phyloP scores from a whole-genome alignment of 345 rosid species.

The Theobroma cacao region DNA sequence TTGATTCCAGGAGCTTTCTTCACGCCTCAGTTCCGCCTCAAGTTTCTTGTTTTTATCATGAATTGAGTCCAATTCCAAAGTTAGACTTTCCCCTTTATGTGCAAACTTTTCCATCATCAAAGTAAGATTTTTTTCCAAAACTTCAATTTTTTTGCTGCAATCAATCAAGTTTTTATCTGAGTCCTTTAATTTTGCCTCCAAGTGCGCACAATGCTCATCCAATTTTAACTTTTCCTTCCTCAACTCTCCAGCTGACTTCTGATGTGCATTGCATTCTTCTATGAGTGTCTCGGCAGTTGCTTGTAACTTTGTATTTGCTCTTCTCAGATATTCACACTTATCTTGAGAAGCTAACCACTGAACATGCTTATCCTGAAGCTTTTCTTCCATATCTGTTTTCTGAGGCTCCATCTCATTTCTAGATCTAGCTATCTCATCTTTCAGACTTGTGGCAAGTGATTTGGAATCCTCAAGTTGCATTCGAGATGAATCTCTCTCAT shows the following conservation, averaged over 20 bases:
- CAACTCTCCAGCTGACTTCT: conserved; percentile 33
- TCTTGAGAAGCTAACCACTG: conserved; percentile 30
- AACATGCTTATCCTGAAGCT: conserved; percentile 25
- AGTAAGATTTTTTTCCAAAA: conserved; percentile 38
- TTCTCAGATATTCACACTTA: conserved; percentile 28
- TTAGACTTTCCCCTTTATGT: conserved; percentile 34
- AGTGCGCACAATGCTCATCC: conserved; percentile 23
- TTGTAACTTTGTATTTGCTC: conserved; percentile 27
- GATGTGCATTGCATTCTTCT: conserved; percentile 32
- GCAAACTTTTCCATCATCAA: conserved; percentile 39
- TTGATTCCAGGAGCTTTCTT: conserved; percentile 31
- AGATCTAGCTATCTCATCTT: conserved; percentile 33
- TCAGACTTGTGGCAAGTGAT: conserved; percentile 20
- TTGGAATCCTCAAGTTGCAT: conserved; percentile 30
- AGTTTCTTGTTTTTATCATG: conserved; percentile 34
- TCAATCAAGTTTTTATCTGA: conserved; percentile 22
- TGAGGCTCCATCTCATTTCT: conserved; percentile 27
- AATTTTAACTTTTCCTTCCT: conserved; percentile 33
- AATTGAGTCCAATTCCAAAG: conserved; percentile 33
- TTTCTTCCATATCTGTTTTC: conserved; percentile 14
- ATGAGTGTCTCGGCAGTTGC: conserved; percentile 23
- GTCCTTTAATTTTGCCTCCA: conserved; percentile 33
- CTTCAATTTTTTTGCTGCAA: conserved; percentile 28
- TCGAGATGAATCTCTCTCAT: conserved; percentile 29
- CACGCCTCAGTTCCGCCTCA: conserved; percentile 29